These are phyloP conservation scores for Solanum aculeatissimum DNA, from an alignment of 305 asterid species.

Conservation along the genomic window DNA sequence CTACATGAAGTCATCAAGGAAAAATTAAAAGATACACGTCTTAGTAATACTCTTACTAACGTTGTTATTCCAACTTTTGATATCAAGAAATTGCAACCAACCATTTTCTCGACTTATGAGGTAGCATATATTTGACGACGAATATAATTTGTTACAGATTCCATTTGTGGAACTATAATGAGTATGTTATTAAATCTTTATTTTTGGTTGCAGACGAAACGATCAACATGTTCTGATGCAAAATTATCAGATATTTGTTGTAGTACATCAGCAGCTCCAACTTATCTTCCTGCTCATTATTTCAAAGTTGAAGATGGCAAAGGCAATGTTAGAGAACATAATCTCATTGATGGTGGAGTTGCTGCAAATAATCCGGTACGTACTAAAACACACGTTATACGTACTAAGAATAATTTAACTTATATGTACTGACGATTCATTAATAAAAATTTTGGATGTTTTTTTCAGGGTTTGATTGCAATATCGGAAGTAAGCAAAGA, in stretches of 20 bases:
- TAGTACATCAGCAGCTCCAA: constrained; percentile 30
- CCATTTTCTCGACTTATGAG: constrained; percentile 1
- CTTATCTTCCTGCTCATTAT: constrained; percentile 23
- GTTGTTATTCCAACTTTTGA: constrained; percentile 31
- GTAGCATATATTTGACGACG: too few relatives aligned
- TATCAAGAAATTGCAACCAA: constrained; percentile 21
- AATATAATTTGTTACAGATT: too few relatives aligned
- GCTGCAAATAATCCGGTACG: constrained; percentile 35
- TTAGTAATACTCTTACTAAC: constrained; percentile 18
- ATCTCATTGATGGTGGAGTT: constrained; percentile 35
- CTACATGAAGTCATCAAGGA: constrained; percentile 12
- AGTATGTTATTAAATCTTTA: neutral
- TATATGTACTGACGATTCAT: neutral
- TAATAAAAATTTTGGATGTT: neutral
- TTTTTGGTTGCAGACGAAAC: constrained; percentile 6
- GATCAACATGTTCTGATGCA: constrained; percentile 4
- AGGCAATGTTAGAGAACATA: constrained; percentile 1
- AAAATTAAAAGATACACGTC: constrained; percentile 6
- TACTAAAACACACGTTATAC: neutral
- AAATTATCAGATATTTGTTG: constrained; percentile 18
- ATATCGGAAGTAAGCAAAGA: constrained; percentile 5
- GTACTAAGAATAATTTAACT: neutral
- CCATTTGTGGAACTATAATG: neutral
- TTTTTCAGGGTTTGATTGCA: constrained; percentile 11
- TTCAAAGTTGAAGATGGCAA: constrained; percentile 5